Base-by-base conservation (phyloP, 2,329 filamentous ascomycete species). In the Cercospora janseana region DNA sequence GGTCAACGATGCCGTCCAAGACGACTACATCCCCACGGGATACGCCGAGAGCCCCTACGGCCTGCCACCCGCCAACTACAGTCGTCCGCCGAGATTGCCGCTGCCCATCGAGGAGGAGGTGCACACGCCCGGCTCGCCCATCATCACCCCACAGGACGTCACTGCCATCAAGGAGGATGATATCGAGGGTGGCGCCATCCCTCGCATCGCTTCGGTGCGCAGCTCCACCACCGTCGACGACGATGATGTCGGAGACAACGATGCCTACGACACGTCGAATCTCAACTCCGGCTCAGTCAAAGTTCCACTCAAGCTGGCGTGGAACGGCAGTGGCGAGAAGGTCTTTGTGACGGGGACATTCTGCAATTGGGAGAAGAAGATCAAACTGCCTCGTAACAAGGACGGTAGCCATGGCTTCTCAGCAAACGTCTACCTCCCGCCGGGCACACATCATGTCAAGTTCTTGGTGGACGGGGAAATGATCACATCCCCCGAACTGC, bases 261-360 rank as follows among this genome's bases (percentile, higher is more conserved):
- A 93, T 62, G 88, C 90, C 65, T 78, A 92, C 64, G 79, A 84
- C 29, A 73, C 71, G 51, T 63, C 66, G 24, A 68, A 72, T 15
- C 41, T 55, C n/a, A 81, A 87, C 26, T 85, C 88, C 63, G 83
- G 82, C 13, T 80, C 85, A 55, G 86, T 87, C 29, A 87, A 87
- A 6, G 87, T 97, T 32, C 88, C 89, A 2, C 95, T 88, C 1
- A 75, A 80, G 51, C 82, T 98, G 51, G 87, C 94, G 70, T 98
- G 93, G 93, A 80, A 80, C 58, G 80, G 82, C 6, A 18, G 49
- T 24, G 49, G 91, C 88, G 87, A 95, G 51, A 94, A 91, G 70
- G 83, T 97, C 57, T 98, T 95, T 69, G 90, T 98, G 37, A 98
- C 93, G 0, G 92, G 92, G 58, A 97, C 93, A 15, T 96, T 97